phyloP scores from a whole-genome alignment of 2,329 filamentous ascomycete species.

The Ophiocordyceps camponoti-leonardi region DNA sequence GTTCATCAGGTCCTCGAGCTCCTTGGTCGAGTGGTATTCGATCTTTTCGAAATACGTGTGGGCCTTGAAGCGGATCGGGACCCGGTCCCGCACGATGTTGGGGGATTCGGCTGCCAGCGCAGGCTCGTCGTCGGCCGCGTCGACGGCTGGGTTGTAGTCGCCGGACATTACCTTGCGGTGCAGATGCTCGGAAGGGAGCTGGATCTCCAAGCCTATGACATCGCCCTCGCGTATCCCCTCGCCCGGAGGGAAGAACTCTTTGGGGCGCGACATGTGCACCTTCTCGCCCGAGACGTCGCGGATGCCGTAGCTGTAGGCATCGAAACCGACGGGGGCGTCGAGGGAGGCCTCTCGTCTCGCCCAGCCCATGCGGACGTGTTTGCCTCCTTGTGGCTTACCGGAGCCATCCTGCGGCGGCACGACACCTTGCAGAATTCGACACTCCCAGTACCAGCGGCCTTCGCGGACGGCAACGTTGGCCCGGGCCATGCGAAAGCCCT shows the following conservation, averaged over 20 bases:
- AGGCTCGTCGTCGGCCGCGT: constrained; percentile 42
- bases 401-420: constrained; percentile 20
- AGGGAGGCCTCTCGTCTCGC: constrained; percentile 64
- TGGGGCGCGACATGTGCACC: constrained; percentile 84
- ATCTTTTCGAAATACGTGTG: constrained; percentile 90
- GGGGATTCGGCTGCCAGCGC: constrained; percentile 37
- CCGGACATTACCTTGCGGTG: constrained; percentile 81
- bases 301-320: constrained; percentile 86
- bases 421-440: constrained; percentile 69
- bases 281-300: constrained; percentile 83
- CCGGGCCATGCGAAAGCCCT: constrained; percentile 80
- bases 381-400: constrained; percentile 28
- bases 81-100: constrained; percentile 87
- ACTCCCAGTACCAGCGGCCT: constrained; percentile 88
- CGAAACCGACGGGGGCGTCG: constrained; percentile 72
- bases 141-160: constrained; percentile 73
- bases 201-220: constrained; percentile 85
- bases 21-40: constrained; percentile 74
- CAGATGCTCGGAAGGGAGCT: constrained; percentile 65
- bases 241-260: constrained; percentile 66
- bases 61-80: constrained; percentile 85
- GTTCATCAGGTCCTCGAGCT: constrained; percentile 72
- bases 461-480: constrained; percentile 83
- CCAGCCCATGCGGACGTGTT: constrained; percentile 73
- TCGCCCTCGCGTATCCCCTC: constrained; percentile 78